Evolutionary conservation across 768 basidiomycete genomes (phyloP), one percentile per base, ranked within the genome.

Genomic region (Mrakia gelida): DNA sequence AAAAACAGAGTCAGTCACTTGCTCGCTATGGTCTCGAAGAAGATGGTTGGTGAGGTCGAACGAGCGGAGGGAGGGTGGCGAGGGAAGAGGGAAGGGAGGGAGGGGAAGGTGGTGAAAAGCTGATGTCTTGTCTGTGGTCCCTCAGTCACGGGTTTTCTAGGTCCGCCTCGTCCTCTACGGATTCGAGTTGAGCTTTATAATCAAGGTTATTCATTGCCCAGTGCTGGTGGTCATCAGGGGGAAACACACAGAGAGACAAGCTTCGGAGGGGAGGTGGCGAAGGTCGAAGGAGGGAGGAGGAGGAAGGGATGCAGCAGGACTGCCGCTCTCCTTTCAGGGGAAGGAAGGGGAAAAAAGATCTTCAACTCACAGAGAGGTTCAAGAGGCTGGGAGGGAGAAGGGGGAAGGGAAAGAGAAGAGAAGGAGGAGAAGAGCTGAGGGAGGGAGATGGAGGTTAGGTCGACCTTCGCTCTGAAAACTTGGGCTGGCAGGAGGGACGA

Each of bases 61-160:
- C n/a, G 23, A 28, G 23, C 8, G 26, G 26, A 52, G 11, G 65
- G 49, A 41, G 0, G 63, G 52, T 38, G 13, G 49, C n/a, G 45
- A 13, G 30, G 49, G 18, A 26, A 21, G 21, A 7, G 65, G 62
- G 26, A 26, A 52, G 28, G 23, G 52, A 26, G 26, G 21, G 5
- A 30, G 30, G 11, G 30, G 28, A 28, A 32, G 23, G 68, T 4
- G 26, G 23, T 21, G 68, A 41, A 71, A 45, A 45, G 49, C 49
- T 52, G 49, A 38, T 45, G 7, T 43, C 26, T 34, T 4, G 6
- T 45, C 45, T 45, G 75, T n/a, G 26, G 45, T 70, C 76, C 73
- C 73, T 78, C 77, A 74, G 77, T 78, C 77, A 75, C 77, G 77
- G 77, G 77, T 70, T 78, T 78, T 78, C 77, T 78, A 78, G 54